phyloP scores from a whole-genome alignment of 202 grass and related monocot species.

The Eragrostis tef region DNA sequence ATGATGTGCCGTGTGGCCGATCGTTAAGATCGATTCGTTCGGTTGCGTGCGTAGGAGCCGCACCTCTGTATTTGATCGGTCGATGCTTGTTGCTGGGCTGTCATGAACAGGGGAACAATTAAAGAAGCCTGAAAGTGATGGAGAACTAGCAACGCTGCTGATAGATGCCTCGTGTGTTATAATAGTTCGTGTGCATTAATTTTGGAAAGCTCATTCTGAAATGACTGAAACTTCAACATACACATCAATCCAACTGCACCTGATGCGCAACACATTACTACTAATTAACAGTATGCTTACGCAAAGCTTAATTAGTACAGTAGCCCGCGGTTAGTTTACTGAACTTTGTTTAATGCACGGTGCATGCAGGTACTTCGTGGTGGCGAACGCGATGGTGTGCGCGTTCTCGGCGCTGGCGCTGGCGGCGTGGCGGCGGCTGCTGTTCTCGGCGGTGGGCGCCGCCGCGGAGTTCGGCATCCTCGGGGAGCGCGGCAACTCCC shows the following conservation, averaged over 20 bases:
- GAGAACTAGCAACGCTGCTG: neutral
- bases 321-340: too few relatives aligned
- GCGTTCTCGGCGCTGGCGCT: conserved; percentile 52
- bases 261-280: too few relatives aligned
- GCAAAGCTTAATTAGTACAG: too few relatives aligned
- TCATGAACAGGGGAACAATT: neutral
- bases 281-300: too few relatives aligned
- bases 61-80: neutral
- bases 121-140: neutral
- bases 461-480: conserved; percentile 55
- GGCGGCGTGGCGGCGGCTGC: conserved; percentile 9
- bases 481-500: conserved; percentile 65
- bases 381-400: conserved; percentile 64
- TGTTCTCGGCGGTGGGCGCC: conserved; percentile 60
- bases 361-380: conserved; percentile 62
- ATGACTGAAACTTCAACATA: too few relatives aligned
- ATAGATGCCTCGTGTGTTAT: too few relatives aligned
- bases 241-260: too few relatives aligned
- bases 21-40: neutral
- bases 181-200: too few relatives aligned
- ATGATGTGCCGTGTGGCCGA: neutral
- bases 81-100: neutral
- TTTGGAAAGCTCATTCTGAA: neutral
- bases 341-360: neutral
- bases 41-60: neutral